Conservation (phyloP, 768 basidiomycete species). For the Termitomyces sp. region DNA sequence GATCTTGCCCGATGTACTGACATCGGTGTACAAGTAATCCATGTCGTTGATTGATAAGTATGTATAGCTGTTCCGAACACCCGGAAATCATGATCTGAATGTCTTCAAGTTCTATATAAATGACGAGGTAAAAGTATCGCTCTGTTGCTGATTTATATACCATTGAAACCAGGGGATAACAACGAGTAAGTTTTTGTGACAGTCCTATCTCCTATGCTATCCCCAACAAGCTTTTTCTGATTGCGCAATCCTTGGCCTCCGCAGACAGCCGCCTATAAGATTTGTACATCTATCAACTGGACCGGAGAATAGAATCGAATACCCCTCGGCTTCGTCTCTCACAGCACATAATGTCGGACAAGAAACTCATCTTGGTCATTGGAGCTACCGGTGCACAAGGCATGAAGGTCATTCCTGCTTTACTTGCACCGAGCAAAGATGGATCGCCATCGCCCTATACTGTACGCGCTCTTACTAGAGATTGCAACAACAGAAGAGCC, state of each 20-base stretch:
- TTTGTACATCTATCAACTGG: background rate
- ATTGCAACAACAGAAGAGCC: conserved; percentile 28
- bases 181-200: conserved; percentile 7
- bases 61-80: no score
- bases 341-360: conserved; percentile 9
- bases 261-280: background rate
- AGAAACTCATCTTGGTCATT: conserved; percentile 40
- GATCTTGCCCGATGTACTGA: no score
- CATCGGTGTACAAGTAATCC: no score
- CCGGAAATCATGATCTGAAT: no score
- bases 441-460: conserved; percentile 38
- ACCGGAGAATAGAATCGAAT: conserved; percentile 5
- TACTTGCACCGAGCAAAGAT: conserved; percentile 30
- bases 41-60: no score
- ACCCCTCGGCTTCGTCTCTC: background rate
- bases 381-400: conserved; percentile 47
- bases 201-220: background rate
- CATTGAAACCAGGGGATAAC: background rate
- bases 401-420: conserved; percentile 32
- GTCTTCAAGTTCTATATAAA: no score
- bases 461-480: conserved; percentile 39
- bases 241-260: background rate
- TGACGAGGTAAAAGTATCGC: no score
- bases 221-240: conserved; percentile 2
- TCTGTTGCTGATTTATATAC: no score